Evolutionary conservation across 192 early-diverging fungal species (phyloP).

Genomic region (Coemansia aciculifera): DNA sequence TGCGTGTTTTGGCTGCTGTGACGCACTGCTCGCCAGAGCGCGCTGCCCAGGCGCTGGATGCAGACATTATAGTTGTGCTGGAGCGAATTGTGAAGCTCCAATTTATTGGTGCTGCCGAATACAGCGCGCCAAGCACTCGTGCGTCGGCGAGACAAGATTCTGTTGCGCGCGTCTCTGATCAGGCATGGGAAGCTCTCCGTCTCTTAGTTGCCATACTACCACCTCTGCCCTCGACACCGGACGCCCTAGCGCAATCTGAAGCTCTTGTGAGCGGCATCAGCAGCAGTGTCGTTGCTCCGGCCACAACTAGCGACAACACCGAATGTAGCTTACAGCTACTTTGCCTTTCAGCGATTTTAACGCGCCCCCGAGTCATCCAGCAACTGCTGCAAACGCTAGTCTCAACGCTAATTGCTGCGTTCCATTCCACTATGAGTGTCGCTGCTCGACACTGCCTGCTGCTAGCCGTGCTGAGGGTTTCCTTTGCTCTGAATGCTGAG

Average conservation of each 20-base stretch:
- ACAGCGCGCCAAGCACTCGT: neutral
- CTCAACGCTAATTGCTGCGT: constrained; percentile 73
- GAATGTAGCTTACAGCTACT: neutral
- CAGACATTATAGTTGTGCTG: constrained; percentile 13
- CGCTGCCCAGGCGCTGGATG: constrained; percentile 22
- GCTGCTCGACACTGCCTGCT: constrained; percentile 65
- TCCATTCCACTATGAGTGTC: constrained; percentile 65
- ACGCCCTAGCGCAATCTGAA: neutral
- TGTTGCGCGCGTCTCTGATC: constrained; percentile 20
- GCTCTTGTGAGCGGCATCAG: neutral
- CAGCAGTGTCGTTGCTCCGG: neutral
- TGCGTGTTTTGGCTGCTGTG: constrained; percentile 25
- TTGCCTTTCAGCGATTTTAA: constrained; percentile 6
- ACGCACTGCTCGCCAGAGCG: constrained; percentile 18
- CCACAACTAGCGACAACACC: neutral
- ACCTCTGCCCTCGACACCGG: constrained; percentile 14
- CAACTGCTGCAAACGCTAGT: constrained; percentile 54
- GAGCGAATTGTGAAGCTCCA: constrained; percentile 15
- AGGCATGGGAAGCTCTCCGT: constrained; percentile 31
- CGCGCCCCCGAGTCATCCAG: constrained; percentile 15
- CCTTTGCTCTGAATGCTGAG: constrained; percentile 53
- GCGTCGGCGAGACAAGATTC: neutral
- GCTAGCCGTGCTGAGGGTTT: constrained; percentile 60
- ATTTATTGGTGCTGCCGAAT: neutral
- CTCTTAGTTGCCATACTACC: constrained; percentile 28